Evolutionary conservation across 73 alveolate species (phyloP).

Genomic region (Paramecium bursaria): DNA sequence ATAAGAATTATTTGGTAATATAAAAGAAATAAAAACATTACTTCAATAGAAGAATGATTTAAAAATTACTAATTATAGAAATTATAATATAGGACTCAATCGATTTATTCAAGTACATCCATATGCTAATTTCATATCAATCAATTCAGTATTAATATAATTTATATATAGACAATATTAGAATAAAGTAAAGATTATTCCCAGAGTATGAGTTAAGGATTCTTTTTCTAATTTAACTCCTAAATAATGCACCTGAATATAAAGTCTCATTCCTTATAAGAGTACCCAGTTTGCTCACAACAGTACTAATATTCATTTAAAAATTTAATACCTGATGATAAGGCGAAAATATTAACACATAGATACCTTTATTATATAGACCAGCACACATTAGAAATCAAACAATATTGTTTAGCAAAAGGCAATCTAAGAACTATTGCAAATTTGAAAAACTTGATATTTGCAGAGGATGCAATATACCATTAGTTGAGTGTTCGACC

Average conservation of each 20-base stretch:
- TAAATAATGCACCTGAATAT: constrained; percentile 16
- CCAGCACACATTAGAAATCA: constrained; percentile 24
- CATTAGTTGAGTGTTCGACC: constrained; percentile 19
- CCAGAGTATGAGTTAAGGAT: background rate
- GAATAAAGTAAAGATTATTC: constrained; percentile 6
- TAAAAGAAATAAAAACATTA: constrained; percentile 1
- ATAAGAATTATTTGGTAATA: constrained; percentile 43
- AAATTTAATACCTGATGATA: constrained; percentile 24
- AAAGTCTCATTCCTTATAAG: constrained; percentile 5
- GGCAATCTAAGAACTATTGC: constrained; percentile 37
- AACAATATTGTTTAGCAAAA: constrained; percentile 55
- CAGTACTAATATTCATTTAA: constrained; percentile 26
- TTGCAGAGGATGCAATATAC: constrained; percentile 15
- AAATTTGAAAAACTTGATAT: background rate
- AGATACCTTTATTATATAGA: constrained; percentile 50
- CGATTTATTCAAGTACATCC: constrained; percentile 17
- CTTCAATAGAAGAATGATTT: constrained; percentile 9
- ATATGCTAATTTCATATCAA: constrained; percentile 23
- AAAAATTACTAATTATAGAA: background rate
- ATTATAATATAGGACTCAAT: constrained; percentile 5
- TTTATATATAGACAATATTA: too few relatives aligned
- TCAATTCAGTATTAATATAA: background rate
- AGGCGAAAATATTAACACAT: constrained; percentile 24
- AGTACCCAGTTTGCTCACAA: constrained; percentile 44
- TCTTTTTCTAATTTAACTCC: constrained; percentile 2